These are phyloP conservation scores for Teratosphaeria viscida DNA, from an alignment of 2,329 filamentous ascomycete genomes.

Conservation along the genomic window DNA sequence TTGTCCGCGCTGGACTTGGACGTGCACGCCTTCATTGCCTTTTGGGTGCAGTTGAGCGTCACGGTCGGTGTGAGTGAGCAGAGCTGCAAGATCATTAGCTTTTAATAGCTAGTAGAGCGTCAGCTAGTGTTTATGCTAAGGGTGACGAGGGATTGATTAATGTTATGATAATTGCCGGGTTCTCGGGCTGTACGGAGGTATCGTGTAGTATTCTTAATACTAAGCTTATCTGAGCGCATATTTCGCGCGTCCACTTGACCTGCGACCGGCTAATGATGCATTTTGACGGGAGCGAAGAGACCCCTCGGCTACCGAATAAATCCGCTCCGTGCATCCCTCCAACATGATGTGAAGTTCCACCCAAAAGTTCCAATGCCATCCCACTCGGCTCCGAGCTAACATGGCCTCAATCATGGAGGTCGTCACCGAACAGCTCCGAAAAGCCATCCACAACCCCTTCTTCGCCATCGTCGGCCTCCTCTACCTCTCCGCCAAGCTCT, in stretches of 20 bases:
- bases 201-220: neutral
- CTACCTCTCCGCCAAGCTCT: slow-evolving; percentile 29
- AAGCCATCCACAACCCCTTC: slow-evolving; percentile 1
- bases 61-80: neutral
- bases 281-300: neutral
- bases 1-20: neutral
- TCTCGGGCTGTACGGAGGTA: neutral
- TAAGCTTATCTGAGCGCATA: neutral
- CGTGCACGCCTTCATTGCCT: neutral
- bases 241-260: neutral
- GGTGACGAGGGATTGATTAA: no score
- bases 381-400: neutral
- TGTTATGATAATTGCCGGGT: neutral
- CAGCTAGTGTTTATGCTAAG: neutral
- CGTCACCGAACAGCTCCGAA: neutral
- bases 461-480: slow-evolving; percentile 29
- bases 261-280: neutral
- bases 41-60: neutral
- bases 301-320: neutral
- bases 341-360: neutral
- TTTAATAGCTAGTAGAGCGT: neutral
- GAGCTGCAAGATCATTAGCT: neutral
- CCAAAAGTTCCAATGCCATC: neutral
- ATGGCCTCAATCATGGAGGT: neutral
- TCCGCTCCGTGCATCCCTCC: neutral